Evolutionary conservation across 768 basidiomycete species (phyloP).

Genomic region (Pulveroboletus sp.): DNA sequence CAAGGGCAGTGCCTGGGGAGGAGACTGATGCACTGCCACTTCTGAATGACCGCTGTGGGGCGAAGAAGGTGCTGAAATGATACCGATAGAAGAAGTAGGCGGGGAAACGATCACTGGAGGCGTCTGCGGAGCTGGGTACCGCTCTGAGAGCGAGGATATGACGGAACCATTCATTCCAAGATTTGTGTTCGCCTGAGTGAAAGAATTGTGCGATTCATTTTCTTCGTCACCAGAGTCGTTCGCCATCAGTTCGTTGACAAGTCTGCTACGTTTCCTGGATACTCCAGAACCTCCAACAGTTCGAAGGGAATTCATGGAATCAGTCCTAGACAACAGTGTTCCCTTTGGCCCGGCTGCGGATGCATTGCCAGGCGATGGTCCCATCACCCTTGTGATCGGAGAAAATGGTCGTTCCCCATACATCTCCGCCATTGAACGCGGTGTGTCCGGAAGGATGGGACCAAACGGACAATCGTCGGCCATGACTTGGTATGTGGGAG

Average conservation of each 20-base stretch:
- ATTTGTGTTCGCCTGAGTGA: not conserved
- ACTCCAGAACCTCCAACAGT: constrained; percentile 6
- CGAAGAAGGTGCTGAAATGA: constrained; percentile 23
- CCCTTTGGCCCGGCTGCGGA: constrained; percentile 4
- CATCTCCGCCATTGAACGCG: constrained; percentile 26
- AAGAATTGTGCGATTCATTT: not conserved
- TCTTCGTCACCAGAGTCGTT: constrained; percentile 1
- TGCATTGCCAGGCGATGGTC: constrained; percentile 5
- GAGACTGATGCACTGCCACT: constrained; percentile 5
- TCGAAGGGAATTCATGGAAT: constrained; percentile 10
- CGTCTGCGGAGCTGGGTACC: constrained; percentile 28
- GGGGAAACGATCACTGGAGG: constrained; percentile 29
- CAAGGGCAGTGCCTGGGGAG: constrained; percentile 3
- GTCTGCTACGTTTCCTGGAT: constrained; percentile 16
- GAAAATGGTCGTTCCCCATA: constrained; percentile 29
- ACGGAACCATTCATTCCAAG: constrained; percentile 1
- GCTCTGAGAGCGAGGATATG: constrained; percentile 29
- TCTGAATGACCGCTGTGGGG: constrained; percentile 17
- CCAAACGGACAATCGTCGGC: constrained; percentile 30
- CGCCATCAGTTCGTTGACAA: constrained; percentile 12
- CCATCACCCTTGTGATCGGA: constrained; percentile 24
- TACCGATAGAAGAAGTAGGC: constrained; percentile 20
- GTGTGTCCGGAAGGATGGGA: constrained; percentile 28
- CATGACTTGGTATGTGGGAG: constrained; percentile 13
- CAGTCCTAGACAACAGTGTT: constrained; percentile 6